Conservation (phyloP, 1,139 yeast species). For the Pichia sp. region DNA sequence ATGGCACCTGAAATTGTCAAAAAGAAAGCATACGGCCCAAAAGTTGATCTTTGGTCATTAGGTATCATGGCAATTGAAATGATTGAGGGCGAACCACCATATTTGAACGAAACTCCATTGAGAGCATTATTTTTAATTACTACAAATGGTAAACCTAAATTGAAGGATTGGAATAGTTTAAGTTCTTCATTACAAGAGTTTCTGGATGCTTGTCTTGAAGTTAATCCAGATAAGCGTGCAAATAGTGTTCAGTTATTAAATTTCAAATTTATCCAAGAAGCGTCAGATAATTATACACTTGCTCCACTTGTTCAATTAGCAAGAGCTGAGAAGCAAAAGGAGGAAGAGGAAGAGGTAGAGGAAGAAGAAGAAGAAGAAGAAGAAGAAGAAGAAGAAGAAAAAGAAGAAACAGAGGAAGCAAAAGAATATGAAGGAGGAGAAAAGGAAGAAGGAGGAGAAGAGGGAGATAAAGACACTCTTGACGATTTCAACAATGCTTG, state of each 20-base stretch:
- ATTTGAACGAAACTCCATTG: conserved; percentile 89
- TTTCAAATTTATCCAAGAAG: conserved; percentile 65
- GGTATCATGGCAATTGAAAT: conserved; percentile 98
- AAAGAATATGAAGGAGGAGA: no score
- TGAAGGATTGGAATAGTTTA: conserved; percentile 82
- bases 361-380: conserved; percentile 2
- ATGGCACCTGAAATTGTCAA: conserved; percentile 99
- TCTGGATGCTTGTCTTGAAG: conserved; percentile 74
- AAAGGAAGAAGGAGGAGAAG: background rate
- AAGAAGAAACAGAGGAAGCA: background rate
- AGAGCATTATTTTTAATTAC: conserved; percentile 88
- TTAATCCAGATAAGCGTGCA: conserved; percentile 78
- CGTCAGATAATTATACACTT: conserved; percentile 67
- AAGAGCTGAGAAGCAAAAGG: conserved; percentile 63
- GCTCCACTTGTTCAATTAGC: conserved; percentile 90
- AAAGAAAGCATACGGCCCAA: conserved; percentile 91
- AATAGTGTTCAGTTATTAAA: conserved; percentile 67
- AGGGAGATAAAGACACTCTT: background rate
- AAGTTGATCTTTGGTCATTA: conserved; percentile 94
- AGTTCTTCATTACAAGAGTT: conserved; percentile 62
- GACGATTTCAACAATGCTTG: background rate
- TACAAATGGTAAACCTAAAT: conserved; percentile 89
- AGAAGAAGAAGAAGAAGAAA: background rate
- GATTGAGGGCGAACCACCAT: conserved; percentile 99
- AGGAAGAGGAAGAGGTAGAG: conserved; percentile 34